A percentile compares a stretch with the other conserved stretches of the same genome.
phyloP scores from a whole-genome alignment of 1,284 basidiomycete species.

The Paramarasmius palmivorus region DNA sequence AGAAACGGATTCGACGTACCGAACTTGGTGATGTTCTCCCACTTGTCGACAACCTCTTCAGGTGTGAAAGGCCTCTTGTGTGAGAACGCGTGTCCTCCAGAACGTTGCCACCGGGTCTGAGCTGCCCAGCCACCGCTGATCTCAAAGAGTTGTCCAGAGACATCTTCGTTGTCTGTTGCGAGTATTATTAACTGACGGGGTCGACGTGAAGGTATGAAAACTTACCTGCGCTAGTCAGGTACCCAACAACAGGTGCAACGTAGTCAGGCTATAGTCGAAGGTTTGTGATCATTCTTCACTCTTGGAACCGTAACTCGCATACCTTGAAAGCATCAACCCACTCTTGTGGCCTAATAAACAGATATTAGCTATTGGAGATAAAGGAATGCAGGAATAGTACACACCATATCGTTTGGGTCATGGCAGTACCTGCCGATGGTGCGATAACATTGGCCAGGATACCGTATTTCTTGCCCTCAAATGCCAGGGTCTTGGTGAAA shows the following conservation, averaged over 20 bases:
- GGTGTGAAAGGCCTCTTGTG: constrained; percentile 73
- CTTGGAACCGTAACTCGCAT: constrained; percentile 6
- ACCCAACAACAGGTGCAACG: constrained; percentile 91
- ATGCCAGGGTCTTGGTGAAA: constrained; percentile 85
- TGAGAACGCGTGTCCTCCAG: constrained; percentile 88
- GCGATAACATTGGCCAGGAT: constrained; percentile 89
- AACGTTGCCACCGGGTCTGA: constrained; percentile 91
- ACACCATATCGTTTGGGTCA: constrained; percentile 86
- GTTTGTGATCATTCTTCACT: background rate
- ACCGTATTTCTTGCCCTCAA: constrained; percentile 92
- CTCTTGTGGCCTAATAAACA: constrained; percentile 72
- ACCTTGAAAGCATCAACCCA: constrained; percentile 95
- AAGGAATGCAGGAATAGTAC: constrained; percentile 9
- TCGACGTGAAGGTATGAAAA: background rate
- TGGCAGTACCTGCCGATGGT: constrained; percentile 89
- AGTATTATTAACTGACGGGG: background rate
- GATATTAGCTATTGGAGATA: background rate
- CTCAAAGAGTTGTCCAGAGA: constrained; percentile 84
- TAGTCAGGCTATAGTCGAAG: constrained; percentile 72
- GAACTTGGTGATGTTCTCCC: constrained; percentile 83
- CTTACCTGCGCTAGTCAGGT: constrained; percentile 77
- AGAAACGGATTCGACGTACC: constrained; percentile 43
- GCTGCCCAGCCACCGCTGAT: constrained; percentile 92
- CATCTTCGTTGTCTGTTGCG: constrained; percentile 64
- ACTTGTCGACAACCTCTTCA: constrained; percentile 78